phyloP scores from a whole-genome alignment of 257 asterid genomes.

The Primulina tabacum region DNA sequence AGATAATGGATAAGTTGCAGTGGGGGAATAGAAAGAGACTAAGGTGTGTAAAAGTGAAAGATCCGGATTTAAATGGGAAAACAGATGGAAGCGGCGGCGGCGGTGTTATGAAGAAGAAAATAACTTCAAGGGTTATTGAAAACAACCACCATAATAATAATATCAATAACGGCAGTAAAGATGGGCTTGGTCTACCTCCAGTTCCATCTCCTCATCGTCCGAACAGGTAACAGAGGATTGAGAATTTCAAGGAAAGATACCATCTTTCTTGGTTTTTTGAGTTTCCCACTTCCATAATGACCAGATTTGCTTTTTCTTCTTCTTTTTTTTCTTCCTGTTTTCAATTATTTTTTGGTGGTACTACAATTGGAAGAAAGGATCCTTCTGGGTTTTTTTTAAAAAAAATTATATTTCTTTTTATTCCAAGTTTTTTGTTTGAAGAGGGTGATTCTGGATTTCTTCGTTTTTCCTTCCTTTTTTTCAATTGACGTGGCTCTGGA shows the following conservation, averaged over 20 bases:
- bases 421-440: slow-evolving; percentile 10
- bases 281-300: neutral
- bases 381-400: neutral
- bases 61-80: slow-evolving; percentile 47
- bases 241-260: neutral
- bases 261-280: slow-evolving; percentile 17
- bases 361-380: neutral
- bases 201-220: slow-evolving; percentile 66
- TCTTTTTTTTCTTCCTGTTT: neutral
- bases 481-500: neutral
- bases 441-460: neutral
- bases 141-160: slow-evolving; percentile 26
- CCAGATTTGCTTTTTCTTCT: neutral
- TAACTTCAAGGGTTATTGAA: slow-evolving; percentile 66
- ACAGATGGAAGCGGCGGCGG: slow-evolving; percentile 38
- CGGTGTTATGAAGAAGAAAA: slow-evolving; percentile 58
- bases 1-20: slow-evolving; percentile 67
- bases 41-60: slow-evolving; percentile 63
- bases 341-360: neutral
- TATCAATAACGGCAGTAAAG: slow-evolving; percentile 29
- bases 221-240: slow-evolving; percentile 43
- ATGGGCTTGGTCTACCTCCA: slow-evolving; percentile 42
- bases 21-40: slow-evolving; percentile 88
- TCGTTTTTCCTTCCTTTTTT: neutral
- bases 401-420: neutral